Percentiles rank a stretch among this genome's conserved stretches.
Conservation (phyloP, 2,329 filamentous ascomycete species). For the Colletotrichum spinosum region DNA sequence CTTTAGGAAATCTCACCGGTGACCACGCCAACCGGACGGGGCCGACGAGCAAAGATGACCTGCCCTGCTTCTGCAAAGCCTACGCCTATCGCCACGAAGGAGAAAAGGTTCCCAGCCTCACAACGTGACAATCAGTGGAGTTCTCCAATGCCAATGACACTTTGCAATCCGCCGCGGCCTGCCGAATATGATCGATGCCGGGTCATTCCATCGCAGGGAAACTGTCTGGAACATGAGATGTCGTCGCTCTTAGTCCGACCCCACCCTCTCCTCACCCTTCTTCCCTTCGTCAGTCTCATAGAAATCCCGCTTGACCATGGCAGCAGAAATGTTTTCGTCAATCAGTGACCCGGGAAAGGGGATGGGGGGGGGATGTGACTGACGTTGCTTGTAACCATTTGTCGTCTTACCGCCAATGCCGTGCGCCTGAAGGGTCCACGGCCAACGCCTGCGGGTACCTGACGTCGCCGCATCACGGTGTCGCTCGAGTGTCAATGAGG, state of each 20-base stretch:
- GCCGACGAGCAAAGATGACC: conserved; percentile 15
- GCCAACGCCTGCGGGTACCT: conserved; percentile 2
- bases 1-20: conserved; percentile 34
- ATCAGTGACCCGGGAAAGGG: too few relatives aligned
- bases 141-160: conserved; percentile 19
- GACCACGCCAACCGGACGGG: conserved; percentile 32
- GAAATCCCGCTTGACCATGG: background rate
- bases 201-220: conserved; percentile 26
- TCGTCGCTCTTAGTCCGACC: conserved; percentile 8
- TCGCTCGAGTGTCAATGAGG: conserved; percentile 5
- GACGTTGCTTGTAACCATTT: conserved; percentile 3
- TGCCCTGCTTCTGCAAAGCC: too few relatives aligned
- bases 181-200: conserved; percentile 22
- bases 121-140: conserved; percentile 32
- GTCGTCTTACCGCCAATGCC: background rate
- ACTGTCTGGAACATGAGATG: conserved; percentile 30
- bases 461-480: conserved; percentile 2
- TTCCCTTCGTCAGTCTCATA: conserved; percentile 1
- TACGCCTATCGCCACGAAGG: too few relatives aligned
- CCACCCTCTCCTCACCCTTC: conserved; percentile 14
- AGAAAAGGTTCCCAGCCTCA: conserved; percentile 22
- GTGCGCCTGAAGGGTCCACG: background rate
- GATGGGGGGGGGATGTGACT: background rate
- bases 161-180: conserved; percentile 26
- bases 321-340: background rate